Evolutionary conservation across 1,139 yeast species (phyloP).

Genomic region (Yamadazyma epiphylla): DNA sequence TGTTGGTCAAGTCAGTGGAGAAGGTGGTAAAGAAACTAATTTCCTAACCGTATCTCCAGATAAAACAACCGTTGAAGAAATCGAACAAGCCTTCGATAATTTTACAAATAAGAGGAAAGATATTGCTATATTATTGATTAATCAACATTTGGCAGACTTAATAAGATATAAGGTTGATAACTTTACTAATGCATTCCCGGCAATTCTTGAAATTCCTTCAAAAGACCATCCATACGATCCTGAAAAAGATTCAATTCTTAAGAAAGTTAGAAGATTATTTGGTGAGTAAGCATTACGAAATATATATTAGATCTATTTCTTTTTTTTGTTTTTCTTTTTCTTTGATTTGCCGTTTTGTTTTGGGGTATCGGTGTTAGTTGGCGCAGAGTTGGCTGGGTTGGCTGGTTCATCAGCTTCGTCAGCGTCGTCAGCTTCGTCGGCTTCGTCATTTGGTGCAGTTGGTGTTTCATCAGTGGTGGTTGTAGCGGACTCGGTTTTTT

Average conservation of each 20-base stretch:
- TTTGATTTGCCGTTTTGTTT: constrained; percentile 6
- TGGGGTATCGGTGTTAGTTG: constrained; percentile 1
- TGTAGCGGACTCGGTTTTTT: constrained; percentile 12
- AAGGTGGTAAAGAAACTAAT: constrained; percentile 69
- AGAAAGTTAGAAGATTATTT: constrained; percentile 90
- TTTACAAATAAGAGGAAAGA: constrained; percentile 79
- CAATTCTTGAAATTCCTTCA: constrained; percentile 93
- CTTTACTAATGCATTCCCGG: constrained; percentile 91
- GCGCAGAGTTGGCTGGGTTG: not conserved
- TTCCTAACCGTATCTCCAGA: constrained; percentile 76
- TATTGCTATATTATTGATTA: constrained; percentile 86
- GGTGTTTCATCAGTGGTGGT: too few species aligned
- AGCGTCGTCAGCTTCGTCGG: constrained; percentile 4
- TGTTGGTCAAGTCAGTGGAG: constrained; percentile 77
- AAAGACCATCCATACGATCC: constrained; percentile 99
- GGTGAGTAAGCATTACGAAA: constrained; percentile 57
- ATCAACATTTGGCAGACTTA: constrained; percentile 92
- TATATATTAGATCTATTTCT: constrained; percentile 13
- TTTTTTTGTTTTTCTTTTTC: constrained; percentile 14
- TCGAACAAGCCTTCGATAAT: constrained; percentile 70
- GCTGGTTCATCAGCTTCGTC: constrained; percentile 6
- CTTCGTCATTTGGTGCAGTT: constrained; percentile 8
- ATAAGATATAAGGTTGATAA: constrained; percentile 81
- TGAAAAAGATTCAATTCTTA: constrained; percentile 91
- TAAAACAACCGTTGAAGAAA: constrained; percentile 72